phyloP scores from a whole-genome alignment of 805 yeast genomes.

The Teunomyces stri region DNA sequence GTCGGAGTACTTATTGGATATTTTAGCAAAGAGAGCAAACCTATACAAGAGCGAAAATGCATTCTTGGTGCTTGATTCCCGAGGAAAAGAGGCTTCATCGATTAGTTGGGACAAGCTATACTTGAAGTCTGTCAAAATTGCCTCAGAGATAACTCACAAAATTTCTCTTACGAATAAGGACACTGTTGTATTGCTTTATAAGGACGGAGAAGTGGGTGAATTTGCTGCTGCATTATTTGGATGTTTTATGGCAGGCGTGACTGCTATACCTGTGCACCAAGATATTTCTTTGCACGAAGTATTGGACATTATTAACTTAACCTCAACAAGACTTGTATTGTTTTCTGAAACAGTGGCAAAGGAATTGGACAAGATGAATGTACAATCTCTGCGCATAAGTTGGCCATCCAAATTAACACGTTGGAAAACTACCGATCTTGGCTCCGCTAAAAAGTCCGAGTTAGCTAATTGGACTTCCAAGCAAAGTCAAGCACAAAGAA shows the following conservation, averaged over 20 bases:
- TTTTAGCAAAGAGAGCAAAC: conserved; percentile 70
- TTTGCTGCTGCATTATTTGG: conserved; percentile 85
- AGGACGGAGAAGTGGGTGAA: conserved; percentile 79
- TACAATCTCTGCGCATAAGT: conserved; percentile 38
- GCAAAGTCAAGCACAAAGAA: conserved; percentile 12
- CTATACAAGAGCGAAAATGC: conserved; percentile 65
- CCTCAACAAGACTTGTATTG: conserved; percentile 75
- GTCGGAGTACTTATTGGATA: conserved; percentile 62
- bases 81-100: conserved; percentile 73
- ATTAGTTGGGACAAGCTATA: conserved; percentile 91
- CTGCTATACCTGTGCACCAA: conserved; percentile 89
- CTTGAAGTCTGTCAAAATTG: conserved; percentile 79
- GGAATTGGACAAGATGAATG: conserved; percentile 62
- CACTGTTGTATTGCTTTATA: conserved; percentile 79
- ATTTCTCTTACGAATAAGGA: conserved; percentile 75
- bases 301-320: conserved; percentile 63
- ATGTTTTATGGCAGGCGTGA: conserved; percentile 88
- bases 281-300: conserved; percentile 68
- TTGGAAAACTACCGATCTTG: conserved; percentile 88
- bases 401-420: conserved; percentile 76
- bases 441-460: conserved; percentile 48
- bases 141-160: conserved; percentile 74
- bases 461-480: conserved; percentile 22
- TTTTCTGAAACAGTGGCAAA: conserved; percentile 79
- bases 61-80: conserved; percentile 64